Conservation (phyloP, 371 early-diverging fungal genomes). For the Parasitella parasitica region DNA sequence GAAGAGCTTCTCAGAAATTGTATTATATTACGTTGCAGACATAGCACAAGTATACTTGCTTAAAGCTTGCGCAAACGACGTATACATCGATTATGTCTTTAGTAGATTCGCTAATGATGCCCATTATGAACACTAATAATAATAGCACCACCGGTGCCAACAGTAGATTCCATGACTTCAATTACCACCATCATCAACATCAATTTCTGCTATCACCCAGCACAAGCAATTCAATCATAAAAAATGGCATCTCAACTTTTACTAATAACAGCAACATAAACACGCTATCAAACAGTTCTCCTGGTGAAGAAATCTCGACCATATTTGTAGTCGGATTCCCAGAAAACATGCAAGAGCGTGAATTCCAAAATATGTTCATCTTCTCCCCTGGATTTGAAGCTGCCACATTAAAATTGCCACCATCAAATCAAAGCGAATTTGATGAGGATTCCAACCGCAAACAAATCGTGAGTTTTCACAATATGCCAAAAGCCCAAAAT, state of each 20-base stretch:
- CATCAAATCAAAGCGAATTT: slow-evolving; percentile 44
- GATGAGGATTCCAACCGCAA: slow-evolving; percentile 53
- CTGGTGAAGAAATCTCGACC: slow-evolving; percentile 70
- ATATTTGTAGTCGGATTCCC: slow-evolving; percentile 96
- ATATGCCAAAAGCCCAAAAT: not conserved
- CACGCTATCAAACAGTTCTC: not conserved
- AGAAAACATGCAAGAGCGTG: slow-evolving; percentile 91
- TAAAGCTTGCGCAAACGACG: too few species aligned
- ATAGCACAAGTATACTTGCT: not conserved
- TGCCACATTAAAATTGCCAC: slow-evolving; percentile 81
- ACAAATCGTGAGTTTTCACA: slow-evolving; percentile 68
- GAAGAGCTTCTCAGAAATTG: not conserved
- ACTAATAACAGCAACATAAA: not conserved
- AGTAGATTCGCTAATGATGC: not conserved
- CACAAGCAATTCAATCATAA: not conserved
- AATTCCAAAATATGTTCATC: slow-evolving; percentile 94
- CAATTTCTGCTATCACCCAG: not conserved
- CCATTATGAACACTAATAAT: not conserved
- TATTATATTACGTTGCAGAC: not conserved
- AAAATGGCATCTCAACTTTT: slow-evolving; percentile 1
- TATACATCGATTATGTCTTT: not conserved
- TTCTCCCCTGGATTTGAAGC: slow-evolving; percentile 92
- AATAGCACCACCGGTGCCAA: not conserved
- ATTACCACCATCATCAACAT: not conserved
- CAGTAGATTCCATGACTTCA: not conserved